These are phyloP conservation scores for Dorcoceras hygrometricum DNA, from an alignment of 257 asterid species.

Conservation along the genomic window DNA sequence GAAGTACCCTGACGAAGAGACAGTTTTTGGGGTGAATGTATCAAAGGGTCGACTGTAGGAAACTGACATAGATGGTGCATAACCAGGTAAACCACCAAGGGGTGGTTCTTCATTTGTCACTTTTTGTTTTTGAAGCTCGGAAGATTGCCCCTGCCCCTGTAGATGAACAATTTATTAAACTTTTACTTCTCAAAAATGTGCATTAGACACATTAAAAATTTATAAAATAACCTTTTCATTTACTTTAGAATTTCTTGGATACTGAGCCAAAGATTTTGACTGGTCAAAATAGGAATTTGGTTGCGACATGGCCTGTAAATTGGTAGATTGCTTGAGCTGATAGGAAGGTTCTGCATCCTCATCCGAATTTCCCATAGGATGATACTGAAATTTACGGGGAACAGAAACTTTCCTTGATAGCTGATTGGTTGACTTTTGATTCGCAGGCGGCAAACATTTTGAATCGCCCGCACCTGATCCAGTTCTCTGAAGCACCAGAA, in stretches of 20 bases:
- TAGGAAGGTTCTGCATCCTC: slow-evolving; percentile 46
- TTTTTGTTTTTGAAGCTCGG: slow-evolving; percentile 47
- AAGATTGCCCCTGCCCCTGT: slow-evolving; percentile 56
- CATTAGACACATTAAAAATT: background rate
- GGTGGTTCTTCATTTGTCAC: slow-evolving; percentile 41
- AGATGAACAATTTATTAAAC: slow-evolving; percentile 26
- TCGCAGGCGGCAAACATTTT: slow-evolving; percentile 44
- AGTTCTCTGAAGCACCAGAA: slow-evolving; percentile 52
- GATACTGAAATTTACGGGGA: slow-evolving; percentile 75
- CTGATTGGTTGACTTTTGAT: slow-evolving; percentile 55
- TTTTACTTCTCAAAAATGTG: slow-evolving; percentile 10
- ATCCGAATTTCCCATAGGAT: slow-evolving; percentile 85
- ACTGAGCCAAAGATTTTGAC: slow-evolving; percentile 53
- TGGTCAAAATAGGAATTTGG: slow-evolving; percentile 50
- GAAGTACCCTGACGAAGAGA: slow-evolving; percentile 54
- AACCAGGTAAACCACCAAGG: slow-evolving; percentile 38
- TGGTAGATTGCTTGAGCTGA: slow-evolving; percentile 51
- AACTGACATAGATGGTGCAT: slow-evolving; percentile 33
- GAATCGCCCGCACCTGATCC: slow-evolving; percentile 57
- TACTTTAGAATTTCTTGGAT: slow-evolving; percentile 34
- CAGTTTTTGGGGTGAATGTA: slow-evolving; percentile 35
- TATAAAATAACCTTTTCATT: slow-evolving; percentile 44
- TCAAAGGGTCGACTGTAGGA: slow-evolving; percentile 43
- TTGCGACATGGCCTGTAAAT: slow-evolving; percentile 32
- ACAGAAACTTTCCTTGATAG: slow-evolving; percentile 43